Conservation (phyloP, 2,329 filamentous ascomycete genomes). For the Chalaropsis ovoidea region DNA sequence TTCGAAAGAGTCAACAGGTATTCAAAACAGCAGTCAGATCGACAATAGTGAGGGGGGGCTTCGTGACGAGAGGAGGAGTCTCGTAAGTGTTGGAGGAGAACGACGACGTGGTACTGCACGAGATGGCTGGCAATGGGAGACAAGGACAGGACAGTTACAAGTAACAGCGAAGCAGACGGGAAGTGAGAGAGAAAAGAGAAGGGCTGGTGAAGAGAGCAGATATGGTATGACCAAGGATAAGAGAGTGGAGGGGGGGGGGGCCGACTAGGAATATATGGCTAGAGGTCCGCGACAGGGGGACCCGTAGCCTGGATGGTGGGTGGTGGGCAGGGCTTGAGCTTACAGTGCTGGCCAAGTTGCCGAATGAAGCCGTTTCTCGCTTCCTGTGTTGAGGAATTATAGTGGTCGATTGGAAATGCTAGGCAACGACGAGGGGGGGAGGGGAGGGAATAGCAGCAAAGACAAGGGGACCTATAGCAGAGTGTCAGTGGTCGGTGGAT, state of each 20-base stretch:
- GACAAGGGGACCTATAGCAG: conserved; percentile 1
- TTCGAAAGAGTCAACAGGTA: not conserved
- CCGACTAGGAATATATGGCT: conserved; percentile 8
- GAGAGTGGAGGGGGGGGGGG: not conserved
- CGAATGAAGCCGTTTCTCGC: conserved; percentile 7
- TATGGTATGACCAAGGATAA: conserved; percentile 9
- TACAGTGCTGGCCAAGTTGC: not conserved
- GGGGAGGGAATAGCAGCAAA: not conserved
- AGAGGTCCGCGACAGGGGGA: not conserved
- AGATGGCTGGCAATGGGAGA: conserved; percentile 7
- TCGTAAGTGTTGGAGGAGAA: not conserved
- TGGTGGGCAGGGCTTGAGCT: not conserved
- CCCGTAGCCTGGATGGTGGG: not conserved
- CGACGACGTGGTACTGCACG: not conserved
- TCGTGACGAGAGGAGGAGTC: not conserved
- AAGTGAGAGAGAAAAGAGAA: conserved; percentile 8
- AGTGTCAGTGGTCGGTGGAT: not conserved
- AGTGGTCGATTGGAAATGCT: not conserved
- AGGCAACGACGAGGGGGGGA: not conserved
- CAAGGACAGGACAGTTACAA: not conserved
- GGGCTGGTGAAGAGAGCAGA: conserved; percentile 8
- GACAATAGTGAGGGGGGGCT: not conserved
- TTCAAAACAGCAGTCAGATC: conserved; percentile 9
- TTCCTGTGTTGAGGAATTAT: conserved; percentile 9
- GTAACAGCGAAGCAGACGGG: not conserved